Evolutionary conservation across 768 basidiomycete genomes (phyloP), one percentile per base, ranked within the genome.

Genomic region (Boletus pseudopeckii): DNA sequence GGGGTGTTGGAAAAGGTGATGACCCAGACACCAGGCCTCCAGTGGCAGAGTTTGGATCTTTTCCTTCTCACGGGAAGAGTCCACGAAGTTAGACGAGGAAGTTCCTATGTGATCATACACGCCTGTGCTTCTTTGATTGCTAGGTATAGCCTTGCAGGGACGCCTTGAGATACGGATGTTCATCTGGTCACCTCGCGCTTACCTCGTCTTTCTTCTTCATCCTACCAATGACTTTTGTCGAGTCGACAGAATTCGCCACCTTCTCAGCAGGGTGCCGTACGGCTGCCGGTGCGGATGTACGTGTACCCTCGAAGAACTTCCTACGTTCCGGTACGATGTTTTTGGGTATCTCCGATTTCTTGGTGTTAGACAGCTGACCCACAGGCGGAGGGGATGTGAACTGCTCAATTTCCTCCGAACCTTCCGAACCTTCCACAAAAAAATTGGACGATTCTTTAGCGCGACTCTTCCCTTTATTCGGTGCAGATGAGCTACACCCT

Each of bases 161-260:
- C 7, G 4, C n/a, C 9, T 37, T 61, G 45, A 58, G 55, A 55
- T 39, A 44, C 5, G 20, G 39, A 50, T 18, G 20, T 45, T 13
- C 17, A 5, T 26, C 37, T 50, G 24, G 17, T 33, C 33, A 46
- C 8, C 36, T 33, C 52, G 45, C 8, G 26, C 67, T 57, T 45
- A 71, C 64, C 64, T 61, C 50, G 32, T 38, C 45, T 42, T 58
- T 71, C 45, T 30, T 51, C 51, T 57, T 72, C 69, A 71, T 71
- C 45, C 5, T 56, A n/a, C 45, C 9, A 17, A 59, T 2, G 26
- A 54, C 5, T 22, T 18, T 33, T 43, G 5, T 42, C 10, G 58
- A 53, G 49, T 64, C 55, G 34, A 60, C 14, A 4, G 51, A 15
- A 8, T 26, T 40, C 18, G 49, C 53, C 11, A 10, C 20, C 22